These are phyloP conservation scores for Begonia fuchsioides DNA, from an alignment of 306 rosid species.

Conservation along the genomic window DNA sequence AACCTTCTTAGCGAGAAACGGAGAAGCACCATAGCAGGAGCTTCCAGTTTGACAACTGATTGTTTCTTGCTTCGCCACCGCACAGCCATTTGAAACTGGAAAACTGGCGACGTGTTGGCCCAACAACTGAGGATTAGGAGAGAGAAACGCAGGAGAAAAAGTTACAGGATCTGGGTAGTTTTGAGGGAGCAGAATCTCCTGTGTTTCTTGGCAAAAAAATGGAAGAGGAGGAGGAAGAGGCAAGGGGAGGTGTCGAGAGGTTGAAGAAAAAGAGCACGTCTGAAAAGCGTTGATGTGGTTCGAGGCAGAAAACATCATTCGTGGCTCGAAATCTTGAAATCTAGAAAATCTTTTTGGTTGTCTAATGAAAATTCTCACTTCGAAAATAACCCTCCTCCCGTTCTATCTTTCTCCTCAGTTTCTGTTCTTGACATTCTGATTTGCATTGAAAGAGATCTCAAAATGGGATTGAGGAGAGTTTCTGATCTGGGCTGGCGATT, in stretches of 20 bases:
- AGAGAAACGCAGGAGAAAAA: background rate
- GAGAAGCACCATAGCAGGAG: background rate
- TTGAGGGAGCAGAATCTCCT: background rate
- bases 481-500: background rate
- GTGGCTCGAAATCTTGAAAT: background rate
- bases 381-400: background rate
- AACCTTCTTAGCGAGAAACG: constrained; percentile 11
- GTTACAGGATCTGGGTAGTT: background rate
- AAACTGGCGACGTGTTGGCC: background rate
- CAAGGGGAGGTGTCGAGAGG: background rate
- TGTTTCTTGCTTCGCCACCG: background rate
- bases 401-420: background rate
- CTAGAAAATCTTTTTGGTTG: background rate
- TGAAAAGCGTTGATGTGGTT: background rate
- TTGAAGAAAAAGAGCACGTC: background rate
- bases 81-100: background rate
- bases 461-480: background rate
- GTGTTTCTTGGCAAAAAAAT: background rate
- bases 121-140: background rate
- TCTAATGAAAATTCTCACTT: too few species aligned
- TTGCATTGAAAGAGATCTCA: background rate
- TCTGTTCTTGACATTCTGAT: background rate
- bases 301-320: background rate
- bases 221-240: background rate
- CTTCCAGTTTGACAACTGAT: background rate